Percentiles rank a stretch among this genome's conserved stretches.
These are phyloP conservation scores for Veloboletus limbatus DNA, from an alignment of 1,284 basidiomycete species.

Conservation along the genomic window DNA sequence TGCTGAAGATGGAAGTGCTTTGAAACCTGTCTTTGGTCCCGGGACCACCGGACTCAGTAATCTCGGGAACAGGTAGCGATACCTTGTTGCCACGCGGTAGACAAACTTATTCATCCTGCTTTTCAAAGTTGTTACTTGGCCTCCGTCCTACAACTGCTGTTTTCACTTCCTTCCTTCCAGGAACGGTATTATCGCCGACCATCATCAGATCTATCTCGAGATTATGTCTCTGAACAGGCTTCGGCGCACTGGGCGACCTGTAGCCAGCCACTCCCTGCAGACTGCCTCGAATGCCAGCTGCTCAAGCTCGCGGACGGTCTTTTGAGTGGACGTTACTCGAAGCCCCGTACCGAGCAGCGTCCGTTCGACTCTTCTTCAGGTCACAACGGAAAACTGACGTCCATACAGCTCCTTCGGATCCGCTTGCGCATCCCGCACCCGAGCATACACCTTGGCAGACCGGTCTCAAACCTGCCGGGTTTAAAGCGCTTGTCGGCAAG, in stretches of 20 bases:
- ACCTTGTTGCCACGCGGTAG: background rate
- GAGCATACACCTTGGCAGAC: constrained; percentile 67
- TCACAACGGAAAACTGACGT: constrained; percentile 6
- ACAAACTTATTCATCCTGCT: constrained; percentile 4
- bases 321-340: constrained; percentile 88
- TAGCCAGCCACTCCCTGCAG: constrained; percentile 67
- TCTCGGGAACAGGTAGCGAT: constrained; percentile 82
- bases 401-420: constrained; percentile 21
- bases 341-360: constrained; percentile 33
- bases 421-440: constrained; percentile 41
- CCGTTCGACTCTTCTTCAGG: background rate
- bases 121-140: constrained; percentile 90
- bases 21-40: constrained; percentile 87
- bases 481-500: constrained; percentile 89
- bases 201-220: constrained; percentile 1
- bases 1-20: constrained; percentile 83
- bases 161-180: constrained; percentile 79
- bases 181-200: constrained; percentile 55
- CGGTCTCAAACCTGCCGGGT: constrained; percentile 80
- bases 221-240: constrained; percentile 38
- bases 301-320: constrained; percentile 91
- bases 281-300: constrained; percentile 94
- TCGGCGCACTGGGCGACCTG: constrained; percentile 66
- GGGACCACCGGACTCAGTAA: constrained; percentile 90
- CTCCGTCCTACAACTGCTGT: constrained; percentile 86